Conservation (phyloP, 305 asterid genomes). For the Fraxinus albicans region DNA sequence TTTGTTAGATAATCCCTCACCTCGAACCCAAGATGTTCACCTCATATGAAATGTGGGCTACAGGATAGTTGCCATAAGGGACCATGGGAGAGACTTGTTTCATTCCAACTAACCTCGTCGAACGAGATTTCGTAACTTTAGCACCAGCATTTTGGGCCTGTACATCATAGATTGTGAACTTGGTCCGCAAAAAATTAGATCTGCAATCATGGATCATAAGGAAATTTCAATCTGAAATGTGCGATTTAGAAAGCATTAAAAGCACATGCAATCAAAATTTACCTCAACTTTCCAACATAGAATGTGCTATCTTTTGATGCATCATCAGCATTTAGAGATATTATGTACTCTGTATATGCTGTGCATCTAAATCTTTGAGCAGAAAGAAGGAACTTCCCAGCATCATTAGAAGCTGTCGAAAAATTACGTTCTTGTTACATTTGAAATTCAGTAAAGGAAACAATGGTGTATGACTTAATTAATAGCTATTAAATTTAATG, state of each 20-base stretch:
- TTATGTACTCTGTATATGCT: slow-evolving; percentile 73
- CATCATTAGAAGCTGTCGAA: slow-evolving; percentile 70
- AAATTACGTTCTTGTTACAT: neutral
- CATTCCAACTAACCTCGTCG: slow-evolving; percentile 65
- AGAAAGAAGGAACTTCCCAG: slow-evolving; percentile 83
- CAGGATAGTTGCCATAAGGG: slow-evolving; percentile 80
- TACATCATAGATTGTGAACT: slow-evolving; percentile 84
- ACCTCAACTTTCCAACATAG: slow-evolving; percentile 84
- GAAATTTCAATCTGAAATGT: slow-evolving; percentile 1
- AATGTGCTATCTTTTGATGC: slow-evolving; percentile 66
- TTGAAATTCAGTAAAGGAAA: neutral
- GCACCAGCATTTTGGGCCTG: slow-evolving; percentile 74
- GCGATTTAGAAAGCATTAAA: neutral
- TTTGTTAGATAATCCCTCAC: slow-evolving; percentile 33
- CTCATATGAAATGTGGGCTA: slow-evolving; percentile 85
- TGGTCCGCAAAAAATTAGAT: slow-evolving; percentile 92
- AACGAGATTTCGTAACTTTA: slow-evolving; percentile 61
- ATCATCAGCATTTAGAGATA: slow-evolving; percentile 70
- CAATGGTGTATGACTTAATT: neutral
- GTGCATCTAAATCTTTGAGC: slow-evolving; percentile 83
- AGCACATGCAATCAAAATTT: slow-evolving; percentile 13
- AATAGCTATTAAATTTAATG: slow-evolving; percentile 2
- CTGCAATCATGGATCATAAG: slow-evolving; percentile 38
- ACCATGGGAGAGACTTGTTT: slow-evolving; percentile 79
- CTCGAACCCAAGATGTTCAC: slow-evolving; percentile 87